These are phyloP conservation scores for Camelina neglecta DNA, from an alignment of 345 rosid genomes.

Conservation along the genomic window DNA sequence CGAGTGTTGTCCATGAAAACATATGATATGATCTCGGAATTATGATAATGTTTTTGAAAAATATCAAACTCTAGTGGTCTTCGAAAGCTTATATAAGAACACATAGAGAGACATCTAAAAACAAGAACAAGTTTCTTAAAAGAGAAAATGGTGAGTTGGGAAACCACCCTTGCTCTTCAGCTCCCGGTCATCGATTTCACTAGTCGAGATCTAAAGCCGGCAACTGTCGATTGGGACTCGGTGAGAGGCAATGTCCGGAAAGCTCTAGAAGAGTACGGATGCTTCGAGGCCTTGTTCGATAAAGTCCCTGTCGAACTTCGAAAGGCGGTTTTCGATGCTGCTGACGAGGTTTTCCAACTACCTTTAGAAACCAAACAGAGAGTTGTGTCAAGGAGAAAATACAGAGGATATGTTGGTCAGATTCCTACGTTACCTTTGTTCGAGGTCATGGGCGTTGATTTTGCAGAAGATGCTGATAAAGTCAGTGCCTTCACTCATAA, in stretches of 20 bases:
- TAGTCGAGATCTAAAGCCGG: slow-evolving; percentile 27
- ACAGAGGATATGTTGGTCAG: slow-evolving; percentile 39
- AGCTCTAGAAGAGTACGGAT: slow-evolving; percentile 40
- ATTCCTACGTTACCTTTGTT: slow-evolving; percentile 30
- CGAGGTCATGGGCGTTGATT: slow-evolving; percentile 30
- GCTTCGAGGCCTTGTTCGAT: slow-evolving; percentile 44
- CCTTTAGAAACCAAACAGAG: slow-evolving; percentile 39
- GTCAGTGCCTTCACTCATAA: slow-evolving; percentile 33
- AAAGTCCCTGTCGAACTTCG: slow-evolving; percentile 28
- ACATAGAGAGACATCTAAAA: slow-evolving; percentile 29
- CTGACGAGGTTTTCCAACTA: slow-evolving; percentile 25
- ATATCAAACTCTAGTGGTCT: slow-evolving; percentile 3
- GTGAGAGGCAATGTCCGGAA: slow-evolving; percentile 34
- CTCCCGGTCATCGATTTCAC: slow-evolving; percentile 43
- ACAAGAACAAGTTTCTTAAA: slow-evolving; percentile 12
- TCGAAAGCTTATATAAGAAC: slow-evolving; percentile 28
- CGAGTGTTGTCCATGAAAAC: too few species aligned
- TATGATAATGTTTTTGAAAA: neutral
- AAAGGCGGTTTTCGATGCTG: slow-evolving; percentile 24
- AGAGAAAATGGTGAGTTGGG: slow-evolving; percentile 17
- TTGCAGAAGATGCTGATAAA: slow-evolving; percentile 29
- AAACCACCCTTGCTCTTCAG: slow-evolving; percentile 31
- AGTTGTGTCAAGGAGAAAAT: slow-evolving; percentile 27
- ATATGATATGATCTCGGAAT: too few species aligned
- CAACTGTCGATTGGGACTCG: slow-evolving; percentile 34